phyloP scores from a whole-genome alignment of 805 yeast genomes.

The Yarrowia sp. region DNA sequence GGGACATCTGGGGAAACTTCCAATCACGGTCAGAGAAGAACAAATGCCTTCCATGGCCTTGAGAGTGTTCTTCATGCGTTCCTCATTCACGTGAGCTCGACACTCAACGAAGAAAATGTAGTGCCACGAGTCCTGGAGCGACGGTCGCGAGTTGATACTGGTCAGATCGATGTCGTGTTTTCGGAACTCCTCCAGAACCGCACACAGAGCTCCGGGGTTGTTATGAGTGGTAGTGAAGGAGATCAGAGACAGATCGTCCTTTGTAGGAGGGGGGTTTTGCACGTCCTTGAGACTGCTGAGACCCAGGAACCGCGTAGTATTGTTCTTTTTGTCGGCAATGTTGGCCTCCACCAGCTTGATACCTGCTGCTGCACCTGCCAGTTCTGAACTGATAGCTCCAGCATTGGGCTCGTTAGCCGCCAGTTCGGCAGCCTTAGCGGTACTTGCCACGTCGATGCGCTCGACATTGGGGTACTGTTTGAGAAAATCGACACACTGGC shows the following conservation, averaged over 20 bases:
- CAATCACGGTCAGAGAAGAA: slow-evolving; percentile 48
- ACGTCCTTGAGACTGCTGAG: slow-evolving; percentile 52
- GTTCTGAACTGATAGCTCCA: slow-evolving; percentile 76
- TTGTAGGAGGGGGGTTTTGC: slow-evolving; percentile 38
- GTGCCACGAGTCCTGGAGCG: slow-evolving; percentile 71
- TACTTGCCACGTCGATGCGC: slow-evolving; percentile 73
- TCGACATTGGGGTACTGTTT: slow-evolving; percentile 52
- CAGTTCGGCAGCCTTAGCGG: slow-evolving; percentile 82
- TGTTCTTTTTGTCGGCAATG: slow-evolving; percentile 75
- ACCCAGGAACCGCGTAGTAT: slow-evolving; percentile 85
- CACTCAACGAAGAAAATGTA: slow-evolving; percentile 83
- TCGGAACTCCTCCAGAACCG: slow-evolving; percentile 65
- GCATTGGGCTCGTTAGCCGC: slow-evolving; percentile 56
- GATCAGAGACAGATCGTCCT: slow-evolving; percentile 58
- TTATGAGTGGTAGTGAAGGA: slow-evolving; percentile 70
- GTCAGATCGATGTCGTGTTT: slow-evolving; percentile 66
- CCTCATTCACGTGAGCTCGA: slow-evolving; percentile 51
- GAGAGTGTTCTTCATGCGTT: slow-evolving; percentile 26
- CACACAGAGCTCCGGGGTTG: slow-evolving; percentile 77
- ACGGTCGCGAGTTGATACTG: slow-evolving; percentile 80
- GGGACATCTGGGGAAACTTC: slow-evolving; percentile 43
- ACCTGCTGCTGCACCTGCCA: slow-evolving; percentile 67
- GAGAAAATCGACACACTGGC: slow-evolving; percentile 74
- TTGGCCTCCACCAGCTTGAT: slow-evolving; percentile 61
- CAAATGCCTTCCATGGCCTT: slow-evolving; percentile 37